Conservation (phyloP, 108 stramenopile species). For the Pseudonitzschia delicatissima region DNA sequence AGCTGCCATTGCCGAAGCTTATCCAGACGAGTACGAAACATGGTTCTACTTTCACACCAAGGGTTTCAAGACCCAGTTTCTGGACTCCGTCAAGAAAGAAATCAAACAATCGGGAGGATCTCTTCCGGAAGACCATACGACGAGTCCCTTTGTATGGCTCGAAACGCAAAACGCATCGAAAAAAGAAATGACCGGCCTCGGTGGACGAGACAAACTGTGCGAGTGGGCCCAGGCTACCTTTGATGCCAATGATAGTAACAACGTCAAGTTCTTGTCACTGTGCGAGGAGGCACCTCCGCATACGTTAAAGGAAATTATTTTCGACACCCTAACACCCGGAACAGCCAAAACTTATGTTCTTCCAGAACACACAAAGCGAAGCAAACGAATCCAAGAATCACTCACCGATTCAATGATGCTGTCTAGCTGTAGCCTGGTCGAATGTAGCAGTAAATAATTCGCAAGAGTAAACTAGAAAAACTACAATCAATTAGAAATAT, state of each 20-base stretch:
- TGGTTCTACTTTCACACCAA: slow-evolving; percentile 17
- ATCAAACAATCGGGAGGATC: neutral
- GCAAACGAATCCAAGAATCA: no score
- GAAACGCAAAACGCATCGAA: neutral
- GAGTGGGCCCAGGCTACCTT: slow-evolving; percentile 7
- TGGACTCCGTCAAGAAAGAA: slow-evolving; percentile 1
- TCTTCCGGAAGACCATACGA: neutral
- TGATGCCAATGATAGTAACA: neutral
- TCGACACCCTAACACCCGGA: slow-evolving; percentile 2
- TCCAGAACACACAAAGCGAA: no score
- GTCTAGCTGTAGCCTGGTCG: no score
- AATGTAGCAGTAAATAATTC: no score
- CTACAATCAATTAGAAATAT: no score
- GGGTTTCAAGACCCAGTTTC: neutral
- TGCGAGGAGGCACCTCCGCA: neutral
- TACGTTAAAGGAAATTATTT: neutral
- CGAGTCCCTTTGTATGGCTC: slow-evolving; percentile 16
- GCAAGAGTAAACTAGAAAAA: no score
- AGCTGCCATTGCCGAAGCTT: slow-evolving; percentile 2
- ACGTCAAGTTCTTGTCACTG: neutral
- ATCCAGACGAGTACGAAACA: slow-evolving; percentile 24
- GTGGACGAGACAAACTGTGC: slow-evolving; percentile 8
- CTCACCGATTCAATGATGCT: no score
- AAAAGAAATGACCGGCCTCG: slow-evolving; percentile 5
- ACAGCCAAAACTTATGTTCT: no score